Conservation (phyloP, 1,284 basidiomycete species). For the Tausonia pullulans region DNA sequence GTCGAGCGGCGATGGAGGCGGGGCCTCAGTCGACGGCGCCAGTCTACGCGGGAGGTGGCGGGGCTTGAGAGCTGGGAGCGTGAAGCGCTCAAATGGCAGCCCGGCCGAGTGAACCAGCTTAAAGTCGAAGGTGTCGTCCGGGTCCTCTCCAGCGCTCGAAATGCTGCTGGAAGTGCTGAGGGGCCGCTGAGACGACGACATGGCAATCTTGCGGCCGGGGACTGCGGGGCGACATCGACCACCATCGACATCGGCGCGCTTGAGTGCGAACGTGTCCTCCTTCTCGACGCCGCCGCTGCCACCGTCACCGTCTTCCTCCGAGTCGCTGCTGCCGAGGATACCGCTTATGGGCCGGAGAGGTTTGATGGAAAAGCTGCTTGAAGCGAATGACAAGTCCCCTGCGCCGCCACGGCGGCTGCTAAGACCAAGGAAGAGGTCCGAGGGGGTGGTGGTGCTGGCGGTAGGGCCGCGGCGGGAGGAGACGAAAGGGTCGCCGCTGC, state of each 20-base stretch:
- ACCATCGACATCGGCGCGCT: neutral
- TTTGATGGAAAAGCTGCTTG: neutral
- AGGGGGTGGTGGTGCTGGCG: neutral
- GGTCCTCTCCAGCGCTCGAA: neutral
- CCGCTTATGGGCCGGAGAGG: neutral
- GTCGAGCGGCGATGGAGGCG: neutral
- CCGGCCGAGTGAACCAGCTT: neutral
- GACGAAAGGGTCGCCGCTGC: neutral
- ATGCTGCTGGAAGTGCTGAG: neutral
- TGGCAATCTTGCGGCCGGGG: neutral
- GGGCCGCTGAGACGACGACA: neutral
- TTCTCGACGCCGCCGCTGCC: neutral
- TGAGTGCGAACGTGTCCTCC: slow-evolving; percentile 10
- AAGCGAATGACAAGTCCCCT: neutral
- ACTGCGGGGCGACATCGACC: neutral
- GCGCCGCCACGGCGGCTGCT: neutral
- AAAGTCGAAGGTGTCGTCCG: slow-evolving; percentile 6
- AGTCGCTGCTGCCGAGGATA: neutral
- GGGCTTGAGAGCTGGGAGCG: neutral
- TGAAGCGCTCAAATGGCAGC: neutral
- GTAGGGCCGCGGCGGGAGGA: slow-evolving; percentile 5
- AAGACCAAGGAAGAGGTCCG: neutral
- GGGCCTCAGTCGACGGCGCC: neutral
- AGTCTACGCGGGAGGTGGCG: neutral
- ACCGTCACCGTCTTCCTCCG: neutral